Evolutionary conservation across 2,329 filamentous ascomycete genomes (phyloP), one percentile per base, ranked within the genome.

Genomic region (Monilinia fructicola): DNA sequence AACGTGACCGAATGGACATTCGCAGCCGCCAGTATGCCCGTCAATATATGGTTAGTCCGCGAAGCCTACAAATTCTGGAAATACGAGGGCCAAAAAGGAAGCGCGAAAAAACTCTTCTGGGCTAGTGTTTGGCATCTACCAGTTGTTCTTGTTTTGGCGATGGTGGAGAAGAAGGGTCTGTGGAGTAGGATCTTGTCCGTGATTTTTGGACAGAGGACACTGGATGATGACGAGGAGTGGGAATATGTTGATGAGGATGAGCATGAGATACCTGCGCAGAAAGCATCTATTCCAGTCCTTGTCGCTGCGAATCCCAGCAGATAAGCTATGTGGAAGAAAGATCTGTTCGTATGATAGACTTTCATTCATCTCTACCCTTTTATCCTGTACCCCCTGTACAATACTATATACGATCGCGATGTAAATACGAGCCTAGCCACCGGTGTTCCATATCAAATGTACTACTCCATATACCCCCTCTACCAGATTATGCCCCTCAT

Each of bases 41-140:
- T 96, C 69, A 99, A 99, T 76, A 81, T 83, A 42, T 99, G 95
- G 95, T 85, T 99, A 72, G 83, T 87, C 11, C 85, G 87, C 64
- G 89, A 96, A 78, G 92, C 94, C 0, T 86, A 91, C 73, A 82
- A 83, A 48, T 97, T 98, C 79, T 97, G 91, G 89, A 85, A 84
- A 69, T 81, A 86, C 38, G 86, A 92, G 73, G 94, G 94, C 16
- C 85, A 89, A 69, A 88, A 89, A 72, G 93, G 93, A 2, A 92
- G 86, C 23, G 93, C 95, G 2, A 85, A 92, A 66, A 89, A 90
- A 0, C 78, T 99, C 63, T 99, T 99, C 78, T 99, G 95, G 95
- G 93, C 95, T 1, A 97, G 92, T 77, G 92, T 99, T 12, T 98
- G 94, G 95, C 93, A 97, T 79, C 78, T 99, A 58, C 95, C 95